phyloP scores from a whole-genome alignment of 2,329 filamentous ascomycete genomes.

The Diaporthe citrichinensis region DNA sequence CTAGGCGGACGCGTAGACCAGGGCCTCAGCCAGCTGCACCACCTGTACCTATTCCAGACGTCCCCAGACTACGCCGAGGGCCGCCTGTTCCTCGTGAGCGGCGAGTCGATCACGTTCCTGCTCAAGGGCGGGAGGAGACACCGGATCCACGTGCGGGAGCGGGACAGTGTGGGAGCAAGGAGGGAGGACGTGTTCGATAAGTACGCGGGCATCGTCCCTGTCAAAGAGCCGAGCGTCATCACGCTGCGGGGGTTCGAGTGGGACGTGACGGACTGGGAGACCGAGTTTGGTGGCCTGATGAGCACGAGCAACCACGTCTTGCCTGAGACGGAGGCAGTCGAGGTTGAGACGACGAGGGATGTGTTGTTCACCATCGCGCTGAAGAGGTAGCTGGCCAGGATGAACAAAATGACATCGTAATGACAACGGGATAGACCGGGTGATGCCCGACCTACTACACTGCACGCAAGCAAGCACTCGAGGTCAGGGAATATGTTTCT shows the following conservation, averaged over 20 bases:
- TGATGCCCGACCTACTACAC: background rate
- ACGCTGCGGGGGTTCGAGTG: conserved; percentile 87
- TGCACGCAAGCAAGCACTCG: background rate
- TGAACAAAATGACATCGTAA: too few species aligned
- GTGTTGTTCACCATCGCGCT: conserved; percentile 84
- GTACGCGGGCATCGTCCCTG: conserved; percentile 88
- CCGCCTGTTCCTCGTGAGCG: conserved; percentile 83
- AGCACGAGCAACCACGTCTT: conserved; percentile 87
- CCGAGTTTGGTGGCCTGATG: conserved; percentile 78
- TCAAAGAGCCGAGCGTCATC: conserved; percentile 84
- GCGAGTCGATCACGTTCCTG: conserved; percentile 85
- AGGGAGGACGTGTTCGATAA: conserved; percentile 74
- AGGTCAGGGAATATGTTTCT: background rate
- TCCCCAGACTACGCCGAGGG: conserved; percentile 65
- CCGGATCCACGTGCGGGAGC: conserved; percentile 72
- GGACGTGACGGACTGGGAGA: conserved; percentile 89
- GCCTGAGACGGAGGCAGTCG: conserved; percentile 70
- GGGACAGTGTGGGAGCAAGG: conserved; percentile 48
- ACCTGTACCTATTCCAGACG: conserved; percentile 77
- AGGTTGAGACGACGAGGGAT: conserved; percentile 73
- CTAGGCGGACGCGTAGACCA: conserved; percentile 94
- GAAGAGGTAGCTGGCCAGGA: conserved; percentile 43
- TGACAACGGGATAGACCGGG: background rate
- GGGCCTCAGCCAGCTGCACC: conserved; percentile 88
- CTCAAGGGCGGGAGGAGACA: conserved; percentile 77